A percentile compares a stretch with the other conserved stretches of the same genome.
Evolutionary conservation across 1,284 basidiomycete genomes (phyloP).

Genomic region (Leccinum solheimii): DNA sequence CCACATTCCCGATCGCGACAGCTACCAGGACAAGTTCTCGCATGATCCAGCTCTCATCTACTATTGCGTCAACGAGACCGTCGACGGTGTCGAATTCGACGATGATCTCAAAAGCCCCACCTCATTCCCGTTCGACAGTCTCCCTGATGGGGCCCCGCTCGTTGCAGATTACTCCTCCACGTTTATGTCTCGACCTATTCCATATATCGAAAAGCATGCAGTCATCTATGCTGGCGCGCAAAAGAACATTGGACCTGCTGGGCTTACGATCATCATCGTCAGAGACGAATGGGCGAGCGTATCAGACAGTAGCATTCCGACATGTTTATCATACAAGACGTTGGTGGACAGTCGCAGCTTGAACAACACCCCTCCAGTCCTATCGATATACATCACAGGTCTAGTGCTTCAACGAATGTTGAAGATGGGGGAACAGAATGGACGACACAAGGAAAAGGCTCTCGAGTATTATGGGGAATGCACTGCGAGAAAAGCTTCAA

Average conservation of each 20-base stretch:
- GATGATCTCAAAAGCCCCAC: conserved; percentile 49
- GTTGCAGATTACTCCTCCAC: conserved; percentile 97
- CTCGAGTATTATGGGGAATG: conserved; percentile 65
- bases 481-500: conserved; percentile 73
- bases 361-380: conserved; percentile 95
- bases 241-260: conserved; percentile 97
- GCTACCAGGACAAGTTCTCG: conserved; percentile 82
- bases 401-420: conserved; percentile 80
- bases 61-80: conserved; percentile 99
- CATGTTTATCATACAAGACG: conserved; percentile 85
- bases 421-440: conserved; percentile 30
- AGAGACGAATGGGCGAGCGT: conserved; percentile 78
- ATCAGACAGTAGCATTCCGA: conserved; percentile 76
- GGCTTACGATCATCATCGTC: conserved; percentile 91
- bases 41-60: conserved; percentile 85
- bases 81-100: conserved; percentile 93
- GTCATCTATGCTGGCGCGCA: conserved; percentile 98
- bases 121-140: conserved; percentile 84
- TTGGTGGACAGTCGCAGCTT: conserved; percentile 76
- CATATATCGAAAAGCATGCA: conserved; percentile 83
- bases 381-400: conserved; percentile 90
- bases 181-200: conserved; percentile 96
- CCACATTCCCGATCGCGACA: conserved; percentile 70
- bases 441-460: conserved; percentile 54
- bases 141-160: conserved; percentile 71